Evolutionary conservation across 2,329 filamentous ascomycete species (phyloP).

Genomic region (Aspergillus quadricinctus): DNA sequence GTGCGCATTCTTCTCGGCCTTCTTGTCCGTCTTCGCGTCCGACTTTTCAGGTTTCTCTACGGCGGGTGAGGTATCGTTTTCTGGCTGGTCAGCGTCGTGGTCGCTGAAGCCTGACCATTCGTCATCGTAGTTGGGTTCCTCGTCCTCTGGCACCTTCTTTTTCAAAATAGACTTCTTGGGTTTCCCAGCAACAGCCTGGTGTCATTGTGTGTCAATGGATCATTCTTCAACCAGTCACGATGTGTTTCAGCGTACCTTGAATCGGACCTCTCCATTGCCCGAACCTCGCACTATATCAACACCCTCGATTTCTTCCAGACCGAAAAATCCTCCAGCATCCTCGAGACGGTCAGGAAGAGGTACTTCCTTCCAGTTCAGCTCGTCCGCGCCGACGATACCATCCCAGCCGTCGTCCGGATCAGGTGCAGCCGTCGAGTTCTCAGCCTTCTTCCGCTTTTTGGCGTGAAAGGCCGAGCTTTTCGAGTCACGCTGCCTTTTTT

Average conservation of each 20-base stretch:
- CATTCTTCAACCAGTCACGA: neutral
- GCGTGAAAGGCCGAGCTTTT: slow-evolving; percentile 24
- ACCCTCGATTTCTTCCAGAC: slow-evolving; percentile 84
- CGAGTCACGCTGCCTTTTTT: slow-evolving; percentile 32
- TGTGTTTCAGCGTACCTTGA: slow-evolving; percentile 32
- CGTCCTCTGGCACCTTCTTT: slow-evolving; percentile 12
- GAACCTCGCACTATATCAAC: slow-evolving; percentile 73
- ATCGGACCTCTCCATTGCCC: slow-evolving; percentile 47
- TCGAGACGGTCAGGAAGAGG: slow-evolving; percentile 69
- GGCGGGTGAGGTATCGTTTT: slow-evolving; percentile 10
- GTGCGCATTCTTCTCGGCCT: slow-evolving; percentile 7
- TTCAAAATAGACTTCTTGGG: slow-evolving; percentile 31
- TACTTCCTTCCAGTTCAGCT: slow-evolving; percentile 61
- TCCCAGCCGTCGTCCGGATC: slow-evolving; percentile 21
- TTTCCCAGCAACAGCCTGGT: slow-evolving; percentile 33
- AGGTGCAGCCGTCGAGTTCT: slow-evolving; percentile 10
- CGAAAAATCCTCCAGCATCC: slow-evolving; percentile 91
- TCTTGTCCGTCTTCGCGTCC: slow-evolving; percentile 17
- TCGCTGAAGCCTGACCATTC: slow-evolving; percentile 66
- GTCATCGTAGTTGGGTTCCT: slow-evolving; percentile 41
- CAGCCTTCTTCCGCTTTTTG: slow-evolving; percentile 35
- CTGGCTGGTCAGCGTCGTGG: slow-evolving; percentile 29
- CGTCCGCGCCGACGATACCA: slow-evolving; percentile 41
- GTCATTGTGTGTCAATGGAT: slow-evolving; percentile 3
- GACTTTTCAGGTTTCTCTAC: slow-evolving; percentile 9